Evolutionary conservation across 345 rosid genomes (phyloP).

Genomic region (Cochlearia excelsa): DNA sequence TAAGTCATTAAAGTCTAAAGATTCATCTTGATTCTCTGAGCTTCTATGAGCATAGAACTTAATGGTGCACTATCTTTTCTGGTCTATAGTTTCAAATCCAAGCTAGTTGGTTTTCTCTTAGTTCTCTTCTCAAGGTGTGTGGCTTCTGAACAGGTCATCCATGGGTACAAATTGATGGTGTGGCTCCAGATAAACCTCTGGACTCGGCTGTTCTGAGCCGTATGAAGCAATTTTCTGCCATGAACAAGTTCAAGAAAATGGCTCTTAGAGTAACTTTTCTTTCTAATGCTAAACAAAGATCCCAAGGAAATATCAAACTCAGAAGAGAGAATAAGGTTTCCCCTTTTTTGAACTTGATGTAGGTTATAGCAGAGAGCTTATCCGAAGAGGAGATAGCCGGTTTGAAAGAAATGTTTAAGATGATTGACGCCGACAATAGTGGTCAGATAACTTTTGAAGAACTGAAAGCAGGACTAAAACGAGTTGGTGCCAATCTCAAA

Average conservation of each 20-base stretch:
- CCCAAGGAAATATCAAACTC: neutral
- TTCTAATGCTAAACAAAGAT: neutral
- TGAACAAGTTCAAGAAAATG: conserved; percentile 92
- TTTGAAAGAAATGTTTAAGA: conserved; percentile 83
- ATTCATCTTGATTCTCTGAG: conserved; percentile 9
- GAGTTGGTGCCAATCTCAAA: conserved; percentile 83
- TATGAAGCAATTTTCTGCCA: conserved; percentile 84
- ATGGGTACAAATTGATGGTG: conserved; percentile 83
- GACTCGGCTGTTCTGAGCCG: conserved; percentile 84
- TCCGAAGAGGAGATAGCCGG: conserved; percentile 96
- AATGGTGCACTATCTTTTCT: neutral
- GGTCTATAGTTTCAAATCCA: neutral
- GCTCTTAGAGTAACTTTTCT: conserved; percentile 62
- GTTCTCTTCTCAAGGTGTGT: conserved; percentile 2
- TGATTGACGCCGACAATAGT: conserved; percentile 78
- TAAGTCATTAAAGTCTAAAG: conserved; percentile 43
- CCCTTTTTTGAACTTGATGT: conserved; percentile 18
- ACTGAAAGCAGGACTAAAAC: conserved; percentile 74
- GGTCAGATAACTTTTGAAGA: conserved; percentile 89
- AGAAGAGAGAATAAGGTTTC: neutral
- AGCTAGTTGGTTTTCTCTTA: conserved; percentile 2
- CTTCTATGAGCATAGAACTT: neutral
- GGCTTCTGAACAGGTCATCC: conserved; percentile 63
- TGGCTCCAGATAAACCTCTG: conserved; percentile 85
- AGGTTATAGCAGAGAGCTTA: conserved; percentile 83